Percentiles rank a stretch among this genome's conserved stretches.
phyloP scores from a whole-genome alignment of 176 grass and related monocot genomes.

The Olyra latifolia region DNA sequence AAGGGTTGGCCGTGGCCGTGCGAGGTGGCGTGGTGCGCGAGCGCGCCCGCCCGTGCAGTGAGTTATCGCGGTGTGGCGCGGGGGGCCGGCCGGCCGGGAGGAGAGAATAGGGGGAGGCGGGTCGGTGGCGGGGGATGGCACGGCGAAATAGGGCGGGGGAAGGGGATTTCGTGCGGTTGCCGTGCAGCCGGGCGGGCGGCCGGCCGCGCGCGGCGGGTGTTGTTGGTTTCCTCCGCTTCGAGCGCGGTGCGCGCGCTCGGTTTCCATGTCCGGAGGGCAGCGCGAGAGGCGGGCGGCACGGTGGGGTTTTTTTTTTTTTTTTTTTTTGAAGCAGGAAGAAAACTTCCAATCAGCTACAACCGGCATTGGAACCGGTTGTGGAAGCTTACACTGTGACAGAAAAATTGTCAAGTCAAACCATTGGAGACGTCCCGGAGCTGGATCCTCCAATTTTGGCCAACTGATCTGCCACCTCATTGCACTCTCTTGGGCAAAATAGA shows the following conservation, averaged over 20 bases:
- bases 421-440: too few species aligned
- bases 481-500: too few species aligned
- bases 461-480: too few species aligned
- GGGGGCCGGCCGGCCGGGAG: neutral
- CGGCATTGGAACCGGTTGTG: too few species aligned
- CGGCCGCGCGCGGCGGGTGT: neutral
- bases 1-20: neutral
- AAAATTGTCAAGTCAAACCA: too few species aligned
- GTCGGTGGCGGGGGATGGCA: constrained; percentile 36
- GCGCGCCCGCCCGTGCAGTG: neutral
- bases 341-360: too few species aligned
- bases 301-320: neutral
- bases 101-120: neutral
- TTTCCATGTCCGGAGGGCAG: neutral
- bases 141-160: constrained; percentile 38
- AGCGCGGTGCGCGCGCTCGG: neutral
- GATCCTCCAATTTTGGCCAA: too few species aligned
- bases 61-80: neutral
- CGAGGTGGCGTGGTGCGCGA: neutral
- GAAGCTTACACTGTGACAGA: too few species aligned
- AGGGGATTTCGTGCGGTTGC: constrained; percentile 2
- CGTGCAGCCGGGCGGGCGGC: neutral
- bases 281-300: neutral
- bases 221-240: too few species aligned
- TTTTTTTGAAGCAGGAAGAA: too few species aligned